Base-by-base conservation (phyloP, 768 basidiomycete genomes). In the Russula sp. region DNA sequence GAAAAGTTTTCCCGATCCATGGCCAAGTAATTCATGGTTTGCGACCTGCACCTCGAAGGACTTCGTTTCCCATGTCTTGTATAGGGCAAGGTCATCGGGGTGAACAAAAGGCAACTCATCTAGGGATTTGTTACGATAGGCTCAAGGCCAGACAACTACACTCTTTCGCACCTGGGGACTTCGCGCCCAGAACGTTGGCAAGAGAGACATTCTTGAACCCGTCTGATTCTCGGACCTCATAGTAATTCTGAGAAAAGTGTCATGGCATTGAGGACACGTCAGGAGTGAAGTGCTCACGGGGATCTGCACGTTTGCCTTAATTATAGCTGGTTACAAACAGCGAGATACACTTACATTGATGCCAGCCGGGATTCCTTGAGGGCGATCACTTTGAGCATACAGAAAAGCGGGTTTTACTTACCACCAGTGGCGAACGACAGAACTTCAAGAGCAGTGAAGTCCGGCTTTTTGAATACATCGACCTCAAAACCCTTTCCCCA, bases 141-240 rank as follows among this genome's bases (percentile, higher is more conserved):
- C 22, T 29, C 45, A 46, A 22, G 5, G 1, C 5, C 11, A 32
- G 29, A 45, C 16, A 5, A 36, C n/a, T 47, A 35, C 14, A 50
- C 25, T 16, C 18, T 18, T 41, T 35, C 80, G 60, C 69, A 89
- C 88, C 85, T 0, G 89, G 89, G 16, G 88, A 85, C 73, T 93
- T 93, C n/a, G 92, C 92, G 11, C 89, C 82, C 39, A 93, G 81
- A 56, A 93, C 85, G 73, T 93, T 93, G 1, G 87, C 83, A 32
- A 93, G 79, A 0, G 87, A 90, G 42, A 94, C 92, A 67, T 94
- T 94, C 77, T 94, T 94, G 76, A 93, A 94, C 0, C 93, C 93
- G 39, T 79, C 78, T 3, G 83, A 80, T 70, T 90, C 92, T 46
- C 93, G 81, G 63, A 94, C 81, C 61, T 91, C 83, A 68, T 91